Conservation (phyloP, 805 yeast species). For the Candida nonsorbophila region DNA sequence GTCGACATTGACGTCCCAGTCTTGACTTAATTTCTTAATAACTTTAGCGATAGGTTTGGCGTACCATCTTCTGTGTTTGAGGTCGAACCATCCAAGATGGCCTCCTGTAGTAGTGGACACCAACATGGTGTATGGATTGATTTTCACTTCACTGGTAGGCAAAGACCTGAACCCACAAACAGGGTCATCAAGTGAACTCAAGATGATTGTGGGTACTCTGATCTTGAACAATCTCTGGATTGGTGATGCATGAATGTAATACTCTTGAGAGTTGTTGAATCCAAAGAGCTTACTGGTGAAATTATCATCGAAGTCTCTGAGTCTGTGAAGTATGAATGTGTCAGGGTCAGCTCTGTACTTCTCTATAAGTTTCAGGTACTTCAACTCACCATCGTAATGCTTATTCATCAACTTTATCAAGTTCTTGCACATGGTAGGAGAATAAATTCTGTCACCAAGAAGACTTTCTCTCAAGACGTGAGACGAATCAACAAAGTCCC, state of each 20-base stretch:
- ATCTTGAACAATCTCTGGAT: slow-evolving; percentile 49
- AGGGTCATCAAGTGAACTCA: slow-evolving; percentile 66
- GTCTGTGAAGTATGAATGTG: slow-evolving; percentile 24
- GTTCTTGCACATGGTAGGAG: slow-evolving; percentile 39
- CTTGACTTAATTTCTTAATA: slow-evolving; percentile 25
- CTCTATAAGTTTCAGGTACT: slow-evolving; percentile 16
- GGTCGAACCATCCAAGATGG: slow-evolving; percentile 52
- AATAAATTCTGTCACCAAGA: slow-evolving; percentile 33
- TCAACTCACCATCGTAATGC: slow-evolving; percentile 25
- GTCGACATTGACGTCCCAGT: slow-evolving; percentile 17
- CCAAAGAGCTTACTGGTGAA: slow-evolving; percentile 63
- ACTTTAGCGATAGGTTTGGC: slow-evolving; percentile 29
- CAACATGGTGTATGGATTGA: slow-evolving; percentile 56
- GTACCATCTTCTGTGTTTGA: slow-evolving; percentile 31
- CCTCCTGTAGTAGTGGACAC: slow-evolving; percentile 66
- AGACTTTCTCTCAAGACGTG: slow-evolving; percentile 37
- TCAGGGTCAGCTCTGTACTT: slow-evolving; percentile 24
- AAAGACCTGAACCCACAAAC: slow-evolving; percentile 49
- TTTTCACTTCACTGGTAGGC: slow-evolving; percentile 44
- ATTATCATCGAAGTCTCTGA: slow-evolving; percentile 54
- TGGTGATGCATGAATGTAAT: slow-evolving; percentile 64
- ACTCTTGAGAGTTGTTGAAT: slow-evolving; percentile 54
- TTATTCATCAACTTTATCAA: slow-evolving; percentile 24
- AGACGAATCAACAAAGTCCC: slow-evolving; percentile 63
- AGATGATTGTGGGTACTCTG: slow-evolving; percentile 56